Evolutionary conservation across 2,329 filamentous ascomycete species (phyloP), one percentile per base, ranked within the genome.

Genomic region (Cladosporium velox): DNA sequence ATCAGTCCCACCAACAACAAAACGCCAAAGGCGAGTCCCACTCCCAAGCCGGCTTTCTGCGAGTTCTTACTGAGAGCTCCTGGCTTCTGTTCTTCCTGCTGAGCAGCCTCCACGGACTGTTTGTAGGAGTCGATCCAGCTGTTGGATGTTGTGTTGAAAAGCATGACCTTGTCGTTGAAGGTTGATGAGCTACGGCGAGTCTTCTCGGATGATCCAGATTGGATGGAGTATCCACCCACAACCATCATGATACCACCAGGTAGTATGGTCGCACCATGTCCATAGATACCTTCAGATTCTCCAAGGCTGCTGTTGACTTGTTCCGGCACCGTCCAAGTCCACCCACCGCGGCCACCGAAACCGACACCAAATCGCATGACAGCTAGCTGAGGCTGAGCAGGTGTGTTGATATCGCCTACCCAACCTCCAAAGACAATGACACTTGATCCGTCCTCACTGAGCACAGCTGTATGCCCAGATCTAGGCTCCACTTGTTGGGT

Each of bases 351-450:
- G 14, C 82, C 82, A 10, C 89, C 90, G 74, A 91, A 95, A 4
- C 88, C 88, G 67, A 89, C 85, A 7, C 90, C 91, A 66, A 97
- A 83, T 66, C 91, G 83, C 3, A 98, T 81, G 3, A 97, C 79
- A 0, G 87, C 91, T 30, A 98, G 82, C 74, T 97, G 92, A 1
- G 95, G 95, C 34, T 88, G 83, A 0, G 95, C 95, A 1, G 93
- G 86, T 35, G 88, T 90, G 10, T 81, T 84, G 0, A 90, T 83
- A 73, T 96, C 88, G 3, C 93, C 94, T 4, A 97, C 92, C 95
- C 95, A 99, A 1, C 95, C 95, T 24, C 95, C 95, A 67, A 93
- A 84, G 1, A 99, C 81, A 49, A 97, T 81, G 10, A 98, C 82
- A n/a, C 86, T 87, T 30, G 82, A 86, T 0, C 93, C 93, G 73